These are phyloP conservation scores for Penicillium antarcticum DNA, from an alignment of 495 filamentous ascomycete species.

Conservation along the genomic window DNA sequence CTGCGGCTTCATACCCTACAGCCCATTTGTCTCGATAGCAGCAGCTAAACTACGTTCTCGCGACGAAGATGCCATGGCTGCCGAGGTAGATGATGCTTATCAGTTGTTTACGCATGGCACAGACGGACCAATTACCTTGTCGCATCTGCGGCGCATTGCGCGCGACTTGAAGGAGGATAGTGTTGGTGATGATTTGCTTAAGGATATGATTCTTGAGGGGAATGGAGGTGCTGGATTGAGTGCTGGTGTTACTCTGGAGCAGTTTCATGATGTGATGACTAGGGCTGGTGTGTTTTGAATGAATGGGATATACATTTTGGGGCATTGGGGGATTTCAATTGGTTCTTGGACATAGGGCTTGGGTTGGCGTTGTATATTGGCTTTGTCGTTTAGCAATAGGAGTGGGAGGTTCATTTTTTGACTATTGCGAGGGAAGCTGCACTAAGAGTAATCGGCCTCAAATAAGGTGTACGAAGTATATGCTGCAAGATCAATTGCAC, in stretches of 20 bases:
- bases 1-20: slow-evolving; percentile 71
- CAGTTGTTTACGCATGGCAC: slow-evolving; percentile 64
- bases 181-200: slow-evolving; percentile 75
- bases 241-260: slow-evolving; percentile 68
- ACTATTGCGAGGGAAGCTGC: background rate
- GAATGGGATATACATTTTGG: slow-evolving; percentile 24
- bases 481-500: slow-evolving; percentile 1
- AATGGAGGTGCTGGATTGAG: slow-evolving; percentile 73
- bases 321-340: background rate
- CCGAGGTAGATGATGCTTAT: slow-evolving; percentile 79
- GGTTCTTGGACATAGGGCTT: slow-evolving; percentile 4
- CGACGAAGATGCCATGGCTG: slow-evolving; percentile 50
- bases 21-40: slow-evolving; percentile 76
- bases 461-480: background rate
- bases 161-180: slow-evolving; percentile 69
- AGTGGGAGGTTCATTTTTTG: slow-evolving; percentile 7
- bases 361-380: slow-evolving; percentile 8
- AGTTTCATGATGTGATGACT: slow-evolving; percentile 84
- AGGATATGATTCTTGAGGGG: slow-evolving; percentile 92
- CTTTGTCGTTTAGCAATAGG: slow-evolving; percentile 9
- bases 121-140: slow-evolving; percentile 63
- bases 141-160: slow-evolving; percentile 74
- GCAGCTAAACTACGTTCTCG: slow-evolving; percentile 71
- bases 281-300: slow-evolving; percentile 75
- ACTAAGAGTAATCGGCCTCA: background rate